A percentile compares a stretch with the other conserved stretches of the same genome.
phyloP scores from a whole-genome alignment of 176 grass and related monocot genomes.

The Pontederia crassipes region DNA sequence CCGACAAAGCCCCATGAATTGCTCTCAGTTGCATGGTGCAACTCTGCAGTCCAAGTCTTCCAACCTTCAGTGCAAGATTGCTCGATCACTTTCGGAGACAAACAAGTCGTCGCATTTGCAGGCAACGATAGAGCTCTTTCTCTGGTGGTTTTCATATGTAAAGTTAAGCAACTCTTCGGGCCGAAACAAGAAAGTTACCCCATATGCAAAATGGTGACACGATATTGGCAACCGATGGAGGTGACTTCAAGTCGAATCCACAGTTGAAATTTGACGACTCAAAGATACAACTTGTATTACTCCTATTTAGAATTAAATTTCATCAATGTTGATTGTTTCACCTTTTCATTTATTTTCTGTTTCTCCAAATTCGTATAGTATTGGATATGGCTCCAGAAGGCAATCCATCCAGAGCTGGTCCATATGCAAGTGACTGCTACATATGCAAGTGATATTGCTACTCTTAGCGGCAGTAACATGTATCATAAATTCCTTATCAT shows the following conservation, averaged over 20 bases:
- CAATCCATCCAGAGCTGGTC: slow-evolving; percentile 92
- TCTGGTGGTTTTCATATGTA: slow-evolving; percentile 27
- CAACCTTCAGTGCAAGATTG: slow-evolving; percentile 36
- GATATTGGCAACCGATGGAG: slow-evolving; percentile 43
- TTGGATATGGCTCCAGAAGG: slow-evolving; percentile 98
- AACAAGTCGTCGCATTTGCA: slow-evolving; percentile 37
- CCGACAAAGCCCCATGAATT: slow-evolving; percentile 25
- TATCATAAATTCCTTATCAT: too few species aligned
- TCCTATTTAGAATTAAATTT: neutral
- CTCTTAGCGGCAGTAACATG: too few species aligned
- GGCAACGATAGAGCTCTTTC: slow-evolving; percentile 15
- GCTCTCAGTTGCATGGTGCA: slow-evolving; percentile 78
- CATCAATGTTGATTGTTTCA: neutral
- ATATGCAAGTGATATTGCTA: too few species aligned
- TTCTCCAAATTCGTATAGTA: slow-evolving; percentile 31
- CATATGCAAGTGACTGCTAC: too few species aligned
- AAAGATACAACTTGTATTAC: slow-evolving; percentile 36
- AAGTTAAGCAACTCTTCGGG: slow-evolving; percentile 10
- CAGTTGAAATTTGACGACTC: slow-evolving; percentile 79
- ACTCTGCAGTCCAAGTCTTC: slow-evolving; percentile 70
- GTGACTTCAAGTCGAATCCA: slow-evolving; percentile 22
- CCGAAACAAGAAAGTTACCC: neutral
- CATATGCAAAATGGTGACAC: slow-evolving; percentile 46
- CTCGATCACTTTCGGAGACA: slow-evolving; percentile 48
- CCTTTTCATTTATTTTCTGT: neutral